Evolutionary conservation across 2,329 filamentous ascomycete genomes (phyloP).

Genomic region (Colletotrichum brevisporum): DNA sequence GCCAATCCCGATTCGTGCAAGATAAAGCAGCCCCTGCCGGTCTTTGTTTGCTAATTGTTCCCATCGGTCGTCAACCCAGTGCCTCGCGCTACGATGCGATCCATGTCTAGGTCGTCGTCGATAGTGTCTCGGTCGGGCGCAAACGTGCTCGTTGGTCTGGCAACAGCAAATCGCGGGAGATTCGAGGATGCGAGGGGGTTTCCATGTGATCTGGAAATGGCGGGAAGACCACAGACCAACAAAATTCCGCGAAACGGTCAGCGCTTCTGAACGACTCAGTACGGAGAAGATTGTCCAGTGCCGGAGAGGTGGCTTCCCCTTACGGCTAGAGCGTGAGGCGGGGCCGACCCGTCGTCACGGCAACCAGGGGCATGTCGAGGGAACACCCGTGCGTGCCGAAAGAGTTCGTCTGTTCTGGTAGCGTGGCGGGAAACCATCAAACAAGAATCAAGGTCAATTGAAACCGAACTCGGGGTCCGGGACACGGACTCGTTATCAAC

Average conservation of each 20-base stretch:
- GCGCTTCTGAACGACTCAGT: constrained; percentile 5
- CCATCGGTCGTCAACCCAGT: neutral
- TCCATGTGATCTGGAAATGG: constrained; percentile 23
- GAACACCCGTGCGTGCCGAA: constrained; percentile 31
- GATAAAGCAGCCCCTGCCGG: too few species aligned
- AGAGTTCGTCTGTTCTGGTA: constrained; percentile 30
- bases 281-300: constrained; percentile 21
- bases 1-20: neutral
- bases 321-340: constrained; percentile 19
- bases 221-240: neutral
- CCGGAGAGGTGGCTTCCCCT: constrained; percentile 25
- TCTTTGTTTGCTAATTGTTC: too few species aligned
- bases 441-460: neutral
- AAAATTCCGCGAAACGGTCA: constrained; percentile 7
- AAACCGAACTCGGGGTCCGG: constrained; percentile 13
- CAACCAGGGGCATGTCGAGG: constrained; percentile 25
- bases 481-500: constrained; percentile 25
- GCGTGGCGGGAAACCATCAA: constrained; percentile 1
- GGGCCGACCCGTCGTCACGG: constrained; percentile 22
- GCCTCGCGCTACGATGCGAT: neutral
- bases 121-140: neutral
- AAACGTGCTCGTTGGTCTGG: constrained; percentile 6
- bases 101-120: neutral
- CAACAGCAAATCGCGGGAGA: constrained; percentile 2
- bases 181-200: neutral